Conservation (phyloP, 2,329 filamentous ascomycete species). For the Xylaria sp. region DNA sequence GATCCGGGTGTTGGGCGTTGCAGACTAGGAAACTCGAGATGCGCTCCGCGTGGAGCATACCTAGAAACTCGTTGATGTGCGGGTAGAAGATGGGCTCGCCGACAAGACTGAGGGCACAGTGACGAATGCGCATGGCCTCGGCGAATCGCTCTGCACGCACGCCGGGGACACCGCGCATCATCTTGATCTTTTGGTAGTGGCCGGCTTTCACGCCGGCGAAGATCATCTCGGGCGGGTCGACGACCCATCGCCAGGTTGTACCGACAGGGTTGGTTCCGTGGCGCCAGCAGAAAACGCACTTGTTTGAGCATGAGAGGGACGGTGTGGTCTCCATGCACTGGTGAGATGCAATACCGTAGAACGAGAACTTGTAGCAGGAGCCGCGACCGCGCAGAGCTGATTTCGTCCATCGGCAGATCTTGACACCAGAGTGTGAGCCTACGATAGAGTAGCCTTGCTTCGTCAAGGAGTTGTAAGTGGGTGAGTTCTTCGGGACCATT, state of each 20-base stretch:
- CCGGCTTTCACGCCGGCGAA: conserved; percentile 85
- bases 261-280: conserved; percentile 96
- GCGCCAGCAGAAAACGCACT: conserved; percentile 98
- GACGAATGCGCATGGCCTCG: conserved; percentile 87
- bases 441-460: conserved; percentile 97
- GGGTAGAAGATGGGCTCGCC: conserved; percentile 99
- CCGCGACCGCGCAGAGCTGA: conserved; percentile 88
- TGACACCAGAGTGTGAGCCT: conserved; percentile 91
- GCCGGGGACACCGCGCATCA: conserved; percentile 89
- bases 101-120: conserved; percentile 87
- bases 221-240: conserved; percentile 84
- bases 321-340: conserved; percentile 98
- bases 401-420: conserved; percentile 98
- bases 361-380: conserved; percentile 95
- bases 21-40: conserved; percentile 95
- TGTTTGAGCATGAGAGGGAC: conserved; percentile 92
- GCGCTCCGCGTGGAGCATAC: conserved; percentile 74
- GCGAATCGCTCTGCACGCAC: conserved; percentile 86
- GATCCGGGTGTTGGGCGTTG: conserved; percentile 93
- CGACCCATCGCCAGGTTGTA: conserved; percentile 94
- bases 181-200: conserved; percentile 97
- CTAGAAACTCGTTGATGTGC: conserved; percentile 87
- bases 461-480: conserved; percentile 81
- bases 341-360: conserved; percentile 94
- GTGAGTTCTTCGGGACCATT: conserved; percentile 90